Percentiles rank a stretch among this genome's conserved stretches.
These are phyloP conservation scores for Phanerochaete carnosa DNA, from an alignment of 768 basidiomycete genomes.

Conservation along the genomic window DNA sequence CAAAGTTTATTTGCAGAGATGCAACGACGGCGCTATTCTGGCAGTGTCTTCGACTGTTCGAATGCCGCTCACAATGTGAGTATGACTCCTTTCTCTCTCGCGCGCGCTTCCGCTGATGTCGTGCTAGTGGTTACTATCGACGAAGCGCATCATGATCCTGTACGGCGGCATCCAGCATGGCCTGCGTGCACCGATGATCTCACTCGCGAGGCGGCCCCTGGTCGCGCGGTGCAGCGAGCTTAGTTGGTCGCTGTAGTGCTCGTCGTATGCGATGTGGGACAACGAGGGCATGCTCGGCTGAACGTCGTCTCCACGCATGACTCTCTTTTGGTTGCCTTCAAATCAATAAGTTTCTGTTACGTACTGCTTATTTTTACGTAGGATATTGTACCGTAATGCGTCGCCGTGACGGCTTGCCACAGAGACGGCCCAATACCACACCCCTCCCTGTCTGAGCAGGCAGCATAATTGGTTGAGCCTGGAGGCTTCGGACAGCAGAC, in stretches of 20 bases:
- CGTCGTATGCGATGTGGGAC: slow-evolving; percentile 31
- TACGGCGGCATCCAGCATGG: slow-evolving; percentile 53
- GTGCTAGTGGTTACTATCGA: slow-evolving; percentile 40
- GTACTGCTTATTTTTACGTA: background rate
- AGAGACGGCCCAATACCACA: too few relatives aligned
- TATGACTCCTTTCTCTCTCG: slow-evolving; percentile 2
- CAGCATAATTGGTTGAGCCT: too few relatives aligned
- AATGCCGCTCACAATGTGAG: slow-evolving; percentile 84
- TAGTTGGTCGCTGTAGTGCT: slow-evolving; percentile 29
- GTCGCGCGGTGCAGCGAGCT: slow-evolving; percentile 38
- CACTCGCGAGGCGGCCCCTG: slow-evolving; percentile 45
- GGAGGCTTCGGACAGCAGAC: too few relatives aligned
- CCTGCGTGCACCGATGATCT: slow-evolving; percentile 43
- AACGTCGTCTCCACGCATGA: too few relatives aligned
- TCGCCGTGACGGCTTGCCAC: too few relatives aligned
- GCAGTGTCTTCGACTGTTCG: slow-evolving; percentile 85
- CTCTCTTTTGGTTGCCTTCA: too few relatives aligned
- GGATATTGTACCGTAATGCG: too few relatives aligned
- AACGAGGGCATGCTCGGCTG: slow-evolving; percentile 29
- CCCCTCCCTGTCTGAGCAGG: too few relatives aligned
- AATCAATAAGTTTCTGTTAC: too few relatives aligned
- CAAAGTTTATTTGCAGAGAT: slow-evolving; percentile 85
- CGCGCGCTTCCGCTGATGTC: background rate
- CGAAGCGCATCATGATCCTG: slow-evolving; percentile 59
- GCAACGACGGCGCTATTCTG: slow-evolving; percentile 94